Base-by-base conservation (phyloP, 495 filamentous ascomycete species). In the Penicillium ucsense region DNA sequence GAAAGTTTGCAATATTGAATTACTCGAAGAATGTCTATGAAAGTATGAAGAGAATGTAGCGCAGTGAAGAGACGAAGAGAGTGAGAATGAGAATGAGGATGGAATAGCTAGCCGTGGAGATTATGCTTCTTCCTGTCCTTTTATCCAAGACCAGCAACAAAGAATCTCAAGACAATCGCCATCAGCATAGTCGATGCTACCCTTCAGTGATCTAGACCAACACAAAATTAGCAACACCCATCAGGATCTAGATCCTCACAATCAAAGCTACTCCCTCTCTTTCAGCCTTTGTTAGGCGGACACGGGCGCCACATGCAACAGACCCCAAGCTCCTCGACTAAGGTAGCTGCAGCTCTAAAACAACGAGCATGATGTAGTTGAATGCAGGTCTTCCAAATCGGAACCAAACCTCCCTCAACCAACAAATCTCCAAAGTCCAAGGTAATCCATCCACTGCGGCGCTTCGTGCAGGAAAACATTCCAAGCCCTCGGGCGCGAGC, bases 391-490 rank as follows among this genome's bases (percentile, higher is more conserved):
- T 20, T 20, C 20, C 20, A 2, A 20, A 20, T 20, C 20, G 20
- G 20, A 20, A 20, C 20, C 1, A 20, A 20, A 20, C 20, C 20
- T 20, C 20, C 20, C 20, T 20, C 20, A 20, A 20, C 20, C 20
- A 20, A 20, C 20, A 20, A 20, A 20, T 20, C 20, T 20, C 20
- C 20, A 20, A 2, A 20, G 20, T 20, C 20, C 2, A 20, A 20
- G 20, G 20, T 20, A 20, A 20, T 20, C 20, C 20, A 20, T 47
- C 64, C 62, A 65, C 64, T 41, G 31, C 46, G 56, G 62, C 64
- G 64, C 62, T 54, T 67, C 20, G 20, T 20, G 56, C 51, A 54
- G 45, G 20, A 43, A 9, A 50, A 38, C 53, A 52, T 47, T 46
- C 41, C 20, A 44, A 53, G 6, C 35, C 47, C 49, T 30, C 52